Percentiles rank a stretch among this genome's conserved stretches.
These are phyloP conservation scores for Cubamyces sp. DNA, from an alignment of 768 basidiomycete genomes.

Conservation along the genomic window DNA sequence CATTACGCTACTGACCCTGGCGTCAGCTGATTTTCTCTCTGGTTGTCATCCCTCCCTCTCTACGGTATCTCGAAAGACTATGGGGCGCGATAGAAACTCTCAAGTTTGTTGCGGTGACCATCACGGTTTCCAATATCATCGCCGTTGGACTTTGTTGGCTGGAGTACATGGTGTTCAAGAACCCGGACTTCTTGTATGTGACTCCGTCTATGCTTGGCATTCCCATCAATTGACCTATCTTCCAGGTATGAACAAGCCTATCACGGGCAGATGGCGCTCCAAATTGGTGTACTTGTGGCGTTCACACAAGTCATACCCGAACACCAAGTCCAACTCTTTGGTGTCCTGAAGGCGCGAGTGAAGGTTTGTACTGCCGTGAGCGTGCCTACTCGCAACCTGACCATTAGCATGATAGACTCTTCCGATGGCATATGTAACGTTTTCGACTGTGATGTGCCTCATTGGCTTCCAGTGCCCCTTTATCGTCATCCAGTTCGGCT, in stretches of 20 bases:
- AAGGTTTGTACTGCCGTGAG: constrained; percentile 57
- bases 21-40: constrained; percentile 76
- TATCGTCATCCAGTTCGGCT: constrained; percentile 98
- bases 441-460: constrained; percentile 85
- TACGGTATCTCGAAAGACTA: constrained; percentile 90
- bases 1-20: constrained; percentile 12
- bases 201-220: constrained; percentile 2
- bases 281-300: constrained; percentile 88
- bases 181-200: constrained; percentile 80
- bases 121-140: constrained; percentile 86
- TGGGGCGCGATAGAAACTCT: constrained; percentile 89
- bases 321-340: constrained; percentile 94
- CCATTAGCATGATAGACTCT: constrained; percentile 57
- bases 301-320: constrained; percentile 98
- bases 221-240: background rate
- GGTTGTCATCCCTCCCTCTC: constrained; percentile 76
- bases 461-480: constrained; percentile 88
- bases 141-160: constrained; percentile 89
- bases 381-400: no score
- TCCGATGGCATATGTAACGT: constrained; percentile 92
- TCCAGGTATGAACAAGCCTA: constrained; percentile 85
- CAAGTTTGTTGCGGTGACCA: constrained; percentile 82
- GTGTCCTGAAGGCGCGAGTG: constrained; percentile 81
- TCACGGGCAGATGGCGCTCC: constrained; percentile 91
- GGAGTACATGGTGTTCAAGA: constrained; percentile 70